Evolutionary conservation across 1,284 basidiomycete species (phyloP), one percentile per base, ranked within the genome.

Genomic region (Austropuccinia psidii): DNA sequence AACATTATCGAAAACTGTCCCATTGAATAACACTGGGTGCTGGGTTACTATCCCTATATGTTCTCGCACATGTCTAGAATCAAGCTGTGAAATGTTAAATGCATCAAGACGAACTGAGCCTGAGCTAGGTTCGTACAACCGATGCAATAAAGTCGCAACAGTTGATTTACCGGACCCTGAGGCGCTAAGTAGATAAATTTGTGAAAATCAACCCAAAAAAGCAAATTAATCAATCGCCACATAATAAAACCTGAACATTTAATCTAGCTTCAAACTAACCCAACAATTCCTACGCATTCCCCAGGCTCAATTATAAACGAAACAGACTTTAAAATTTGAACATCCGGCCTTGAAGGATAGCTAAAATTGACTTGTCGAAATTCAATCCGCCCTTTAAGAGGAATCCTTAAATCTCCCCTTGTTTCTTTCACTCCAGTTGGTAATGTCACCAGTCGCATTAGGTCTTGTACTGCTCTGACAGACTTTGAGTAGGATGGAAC

Each of bases 81-180:
- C 87, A 50, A 86, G 86, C 4, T 83, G 79, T 33, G 79, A 77
- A 3, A 93, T 82, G 1, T 84, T 81, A 76, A 82, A 81, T 1
- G 81, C 81, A 52, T 86, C 88, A 43, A 91, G 81, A 17, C 82
- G 81, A 76, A 96, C 86, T 1, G 78, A 78, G 0, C 93, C 93
- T 0, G 81, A 78, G 2, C 80, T 80, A 0, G 92, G 91, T 77
- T 92, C 89, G 82, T 95, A 96, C 24, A 96, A 82, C 0, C 92
- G 84, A 80, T 96, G 91, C 2, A 96, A 83, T 2, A 97, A 84
- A 0, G 88, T 83, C 0, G 89, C 88, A 76, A 94, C 84, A 1
- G 93, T 95, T 21, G 90, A 91, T 82, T 95, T 95, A 64, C 93
- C 93, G 19, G 86, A 90, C 0, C 93, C 93, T 1, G 91, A 93